Evolutionary conservation across 2,329 filamentous ascomycete genomes (phyloP).

Genomic region (Gyromitra esculenta): DNA sequence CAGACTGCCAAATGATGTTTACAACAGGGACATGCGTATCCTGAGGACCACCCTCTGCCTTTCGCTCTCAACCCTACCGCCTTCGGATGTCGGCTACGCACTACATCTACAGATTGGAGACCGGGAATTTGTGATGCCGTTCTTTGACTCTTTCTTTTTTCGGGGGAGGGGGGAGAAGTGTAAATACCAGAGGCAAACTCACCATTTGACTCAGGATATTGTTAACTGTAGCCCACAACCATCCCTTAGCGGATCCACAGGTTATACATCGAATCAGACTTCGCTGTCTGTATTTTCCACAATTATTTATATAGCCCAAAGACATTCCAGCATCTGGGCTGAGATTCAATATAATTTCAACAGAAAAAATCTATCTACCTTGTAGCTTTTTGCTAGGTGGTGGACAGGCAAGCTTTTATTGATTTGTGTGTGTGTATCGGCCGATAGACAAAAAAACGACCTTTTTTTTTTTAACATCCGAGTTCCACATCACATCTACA

Average conservation of each 20-base stretch:
- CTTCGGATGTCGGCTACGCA: slow-evolving; percentile 11
- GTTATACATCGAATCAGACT: background rate
- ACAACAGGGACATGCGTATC: slow-evolving; percentile 1
- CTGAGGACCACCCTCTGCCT: background rate
- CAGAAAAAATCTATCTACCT: background rate
- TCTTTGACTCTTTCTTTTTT: slow-evolving; percentile 2
- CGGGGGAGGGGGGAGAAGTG: background rate
- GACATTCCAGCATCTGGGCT: background rate
- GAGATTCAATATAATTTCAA: background rate
- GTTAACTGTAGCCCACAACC: background rate
- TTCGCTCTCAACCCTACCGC: background rate
- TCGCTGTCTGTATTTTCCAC: background rate
- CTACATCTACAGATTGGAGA: slow-evolving; percentile 14
- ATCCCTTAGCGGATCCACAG: background rate
- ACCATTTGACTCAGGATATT: slow-evolving; percentile 6
- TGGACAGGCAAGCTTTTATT: background rate
- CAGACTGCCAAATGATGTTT: background rate
- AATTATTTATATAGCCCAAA: background rate
- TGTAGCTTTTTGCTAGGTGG: background rate
- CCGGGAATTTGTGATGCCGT: background rate
- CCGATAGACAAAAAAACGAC: slow-evolving; percentile 11
- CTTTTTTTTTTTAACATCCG: background rate
- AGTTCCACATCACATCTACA: slow-evolving; percentile 6
- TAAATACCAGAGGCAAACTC: slow-evolving; percentile 17
- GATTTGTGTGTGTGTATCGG: slow-evolving; percentile 2